Percentiles rank a stretch among this genome's conserved stretches.
Conservation (phyloP, 1,139 yeast genomes). For the Hyphopichia wangnamkhiaoensis region DNA sequence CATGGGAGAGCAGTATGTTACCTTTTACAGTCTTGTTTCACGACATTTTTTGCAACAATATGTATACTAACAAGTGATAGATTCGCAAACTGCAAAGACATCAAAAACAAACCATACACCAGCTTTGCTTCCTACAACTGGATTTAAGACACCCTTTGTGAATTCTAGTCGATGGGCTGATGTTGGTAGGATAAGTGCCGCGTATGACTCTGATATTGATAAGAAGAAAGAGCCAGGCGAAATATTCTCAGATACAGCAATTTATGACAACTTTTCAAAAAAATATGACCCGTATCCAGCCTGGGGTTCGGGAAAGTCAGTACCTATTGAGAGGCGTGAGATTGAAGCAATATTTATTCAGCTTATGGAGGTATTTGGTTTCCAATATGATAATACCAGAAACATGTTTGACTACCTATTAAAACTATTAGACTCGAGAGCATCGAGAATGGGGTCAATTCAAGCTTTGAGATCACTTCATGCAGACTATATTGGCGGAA, state of each 20-base stretch:
- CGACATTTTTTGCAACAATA: too few relatives aligned
- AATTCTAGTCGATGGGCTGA: constrained; percentile 50
- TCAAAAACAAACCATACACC: background rate
- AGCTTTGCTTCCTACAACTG: constrained; percentile 35
- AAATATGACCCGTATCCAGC: constrained; percentile 58
- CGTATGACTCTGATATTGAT: constrained; percentile 22
- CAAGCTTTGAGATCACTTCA: constrained; percentile 62
- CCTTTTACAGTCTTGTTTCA: background rate
- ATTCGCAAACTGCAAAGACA: background rate
- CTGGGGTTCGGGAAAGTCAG: constrained; percentile 44
- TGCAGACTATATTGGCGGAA: constrained; percentile 86
- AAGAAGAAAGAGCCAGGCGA: constrained; percentile 23
- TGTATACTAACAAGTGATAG: background rate
- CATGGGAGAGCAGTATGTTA: background rate
- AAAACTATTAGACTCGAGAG: constrained; percentile 65
- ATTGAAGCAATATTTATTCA: constrained; percentile 58
- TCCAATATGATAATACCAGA: constrained; percentile 60
- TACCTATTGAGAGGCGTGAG: constrained; percentile 62
- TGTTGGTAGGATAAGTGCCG: constrained; percentile 29
- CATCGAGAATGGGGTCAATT: constrained; percentile 59
- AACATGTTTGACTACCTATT: constrained; percentile 68
- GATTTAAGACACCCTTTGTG: constrained; percentile 44
- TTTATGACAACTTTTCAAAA: constrained; percentile 38
- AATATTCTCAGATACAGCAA: constrained; percentile 40
- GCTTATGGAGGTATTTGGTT: constrained; percentile 61